Conservation (phyloP, 176 grass and related monocot genomes). For the Oryza punctata region DNA sequence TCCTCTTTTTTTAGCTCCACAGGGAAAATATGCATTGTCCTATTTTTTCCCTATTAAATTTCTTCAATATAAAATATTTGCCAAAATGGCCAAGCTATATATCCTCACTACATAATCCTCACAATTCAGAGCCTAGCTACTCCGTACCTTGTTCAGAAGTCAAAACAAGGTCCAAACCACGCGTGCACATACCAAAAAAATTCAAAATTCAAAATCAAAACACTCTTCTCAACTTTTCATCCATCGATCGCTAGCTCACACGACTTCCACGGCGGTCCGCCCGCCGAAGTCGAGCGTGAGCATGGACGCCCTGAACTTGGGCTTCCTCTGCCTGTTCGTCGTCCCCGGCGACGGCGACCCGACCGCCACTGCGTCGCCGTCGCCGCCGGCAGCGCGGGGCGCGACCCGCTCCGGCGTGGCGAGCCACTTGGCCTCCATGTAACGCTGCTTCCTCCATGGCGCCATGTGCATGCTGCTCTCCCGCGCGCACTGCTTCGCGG, state of each 20-base stretch:
- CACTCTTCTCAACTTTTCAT: not conserved
- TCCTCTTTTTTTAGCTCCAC: too few relatives aligned
- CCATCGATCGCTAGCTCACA: conserved; percentile 1
- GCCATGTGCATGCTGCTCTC: conserved; percentile 85
- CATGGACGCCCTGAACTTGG: conserved; percentile 66
- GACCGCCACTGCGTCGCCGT: not conserved
- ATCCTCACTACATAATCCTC: not conserved
- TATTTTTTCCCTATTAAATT: too few relatives aligned
- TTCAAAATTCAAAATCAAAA: not conserved
- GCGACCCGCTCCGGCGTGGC: conserved; percentile 49
- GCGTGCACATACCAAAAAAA: not conserved
- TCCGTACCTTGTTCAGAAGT: not conserved
- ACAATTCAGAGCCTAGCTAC: not conserved
- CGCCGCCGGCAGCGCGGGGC: not conserved
- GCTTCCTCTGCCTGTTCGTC: conserved; percentile 10
- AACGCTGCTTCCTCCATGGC: conserved; percentile 74
- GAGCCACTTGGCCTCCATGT: conserved; percentile 83
- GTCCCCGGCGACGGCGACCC: conserved; percentile 13
- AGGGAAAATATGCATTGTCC: too few relatives aligned
- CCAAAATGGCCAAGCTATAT: too few relatives aligned
- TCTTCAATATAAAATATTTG: too few relatives aligned
- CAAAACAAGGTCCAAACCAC: not conserved
- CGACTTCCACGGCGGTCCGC: conserved; percentile 42
- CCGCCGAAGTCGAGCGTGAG: conserved; percentile 65
- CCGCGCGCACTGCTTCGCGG: conserved; percentile 76